These are phyloP conservation scores for Alternaria longipes DNA, from an alignment of 2,329 filamentous ascomycete species.

Conservation along the genomic window DNA sequence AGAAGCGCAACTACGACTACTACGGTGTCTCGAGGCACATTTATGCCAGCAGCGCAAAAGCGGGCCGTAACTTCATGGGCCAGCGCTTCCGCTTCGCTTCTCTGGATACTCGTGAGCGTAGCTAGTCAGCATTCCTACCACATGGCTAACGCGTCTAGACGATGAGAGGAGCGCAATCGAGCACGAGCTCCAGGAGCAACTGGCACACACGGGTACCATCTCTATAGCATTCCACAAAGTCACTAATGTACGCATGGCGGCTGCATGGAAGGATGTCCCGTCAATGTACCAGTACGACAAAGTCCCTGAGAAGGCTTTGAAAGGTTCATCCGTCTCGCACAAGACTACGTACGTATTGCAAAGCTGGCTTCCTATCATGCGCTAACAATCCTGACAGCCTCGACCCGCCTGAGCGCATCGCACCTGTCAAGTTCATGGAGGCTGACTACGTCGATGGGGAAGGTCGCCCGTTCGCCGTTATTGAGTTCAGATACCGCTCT, in stretches of 20 bases:
- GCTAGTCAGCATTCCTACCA: background rate
- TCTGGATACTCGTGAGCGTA: slow-evolving; percentile 9
- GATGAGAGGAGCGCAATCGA: background rate
- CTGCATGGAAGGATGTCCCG: slow-evolving; percentile 2
- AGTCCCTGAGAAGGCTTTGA: slow-evolving; percentile 16
- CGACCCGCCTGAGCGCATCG: slow-evolving; percentile 1
- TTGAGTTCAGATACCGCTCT: slow-evolving; percentile 29
- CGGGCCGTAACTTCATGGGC: background rate
- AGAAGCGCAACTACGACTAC: background rate
- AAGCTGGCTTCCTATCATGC: background rate
- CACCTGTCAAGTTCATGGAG: slow-evolving; percentile 7
- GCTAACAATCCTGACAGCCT: slow-evolving; percentile 3
- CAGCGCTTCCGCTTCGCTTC: slow-evolving; percentile 12
- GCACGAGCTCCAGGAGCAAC: background rate
- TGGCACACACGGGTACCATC: slow-evolving; percentile 5
- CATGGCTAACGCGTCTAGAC: background rate
- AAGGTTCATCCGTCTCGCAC: slow-evolving; percentile 13
- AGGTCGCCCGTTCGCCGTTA: slow-evolving; percentile 19
- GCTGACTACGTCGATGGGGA: slow-evolving; percentile 6
- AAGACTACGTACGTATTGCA: slow-evolving; percentile 6
- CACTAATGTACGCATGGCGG: slow-evolving; percentile 4
- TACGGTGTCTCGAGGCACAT: slow-evolving; percentile 1
- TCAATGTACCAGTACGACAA: slow-evolving; percentile 5
- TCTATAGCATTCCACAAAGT: slow-evolving; percentile 5
- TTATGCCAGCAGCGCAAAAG: background rate